phyloP scores from a whole-genome alignment of 2,329 filamentous ascomycete species.

The Talaromyces sp. region DNA sequence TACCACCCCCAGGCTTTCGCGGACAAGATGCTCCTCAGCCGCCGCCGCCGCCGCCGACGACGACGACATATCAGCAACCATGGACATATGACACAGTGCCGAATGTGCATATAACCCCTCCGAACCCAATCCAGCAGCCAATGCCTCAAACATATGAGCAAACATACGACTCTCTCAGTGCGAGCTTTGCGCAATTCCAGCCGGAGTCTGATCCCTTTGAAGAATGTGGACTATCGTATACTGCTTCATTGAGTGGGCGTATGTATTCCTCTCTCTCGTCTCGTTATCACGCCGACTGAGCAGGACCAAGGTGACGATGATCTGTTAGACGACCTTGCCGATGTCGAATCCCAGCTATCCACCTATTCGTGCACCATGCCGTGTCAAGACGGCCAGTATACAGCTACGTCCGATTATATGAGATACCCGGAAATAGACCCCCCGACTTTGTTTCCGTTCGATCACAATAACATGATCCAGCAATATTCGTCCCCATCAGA shows the following conservation, averaged over 20 bases:
- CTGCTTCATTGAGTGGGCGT: constrained; percentile 4
- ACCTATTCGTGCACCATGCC: background rate
- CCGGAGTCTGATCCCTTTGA: background rate
- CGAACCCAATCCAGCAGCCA: background rate
- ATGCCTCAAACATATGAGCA: background rate
- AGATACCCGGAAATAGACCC: background rate
- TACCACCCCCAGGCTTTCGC: constrained; percentile 15
- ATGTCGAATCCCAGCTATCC: background rate
- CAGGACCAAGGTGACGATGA: background rate
- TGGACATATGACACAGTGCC: background rate
- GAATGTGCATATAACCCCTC: background rate
- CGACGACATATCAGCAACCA: constrained; percentile 1
- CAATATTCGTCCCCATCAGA: background rate
- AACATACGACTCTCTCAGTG: background rate
- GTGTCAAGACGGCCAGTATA: background rate
- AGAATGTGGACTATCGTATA: constrained; percentile 1
- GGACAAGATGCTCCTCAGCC: background rate
- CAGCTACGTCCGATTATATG: background rate
- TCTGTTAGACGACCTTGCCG: background rate
- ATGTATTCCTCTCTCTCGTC: background rate
- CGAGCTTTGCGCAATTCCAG: background rate
- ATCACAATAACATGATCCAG: background rate
- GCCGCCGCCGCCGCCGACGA: too few species aligned
- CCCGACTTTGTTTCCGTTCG: background rate
- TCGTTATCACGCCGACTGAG: background rate